Conservation (phyloP, 805 yeast species). For the Lipomyces sp. region DNA sequence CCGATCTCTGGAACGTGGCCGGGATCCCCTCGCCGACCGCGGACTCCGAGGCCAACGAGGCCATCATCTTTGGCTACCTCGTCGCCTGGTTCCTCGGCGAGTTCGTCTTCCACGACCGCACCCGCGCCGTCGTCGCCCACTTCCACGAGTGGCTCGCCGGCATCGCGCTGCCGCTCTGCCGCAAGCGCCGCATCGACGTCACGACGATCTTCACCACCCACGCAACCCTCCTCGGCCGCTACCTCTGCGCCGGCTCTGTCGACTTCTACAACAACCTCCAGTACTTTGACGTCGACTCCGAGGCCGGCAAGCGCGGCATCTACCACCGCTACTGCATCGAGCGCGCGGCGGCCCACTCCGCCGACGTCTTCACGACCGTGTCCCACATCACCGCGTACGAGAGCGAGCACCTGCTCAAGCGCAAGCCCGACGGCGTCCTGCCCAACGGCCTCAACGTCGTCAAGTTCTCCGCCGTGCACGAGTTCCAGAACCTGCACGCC, state of each 20-base stretch:
- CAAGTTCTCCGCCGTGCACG: constrained; percentile 96
- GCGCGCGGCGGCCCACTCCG: constrained; percentile 91
- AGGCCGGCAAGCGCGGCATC: constrained; percentile 96
- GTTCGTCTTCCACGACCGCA: constrained; percentile 74
- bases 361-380: constrained; percentile 96
- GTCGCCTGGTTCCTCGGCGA: constrained; percentile 98
- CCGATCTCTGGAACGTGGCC: constrained; percentile 84
- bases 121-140: constrained; percentile 87
- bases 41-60: constrained; percentile 87
- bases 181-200: constrained; percentile 87
- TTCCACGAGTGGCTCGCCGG: constrained; percentile 99
- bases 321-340: constrained; percentile 96
- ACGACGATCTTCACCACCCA: constrained; percentile 97
- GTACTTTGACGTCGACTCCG: constrained; percentile 90
- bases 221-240: constrained; percentile 92
- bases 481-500: constrained; percentile 95
- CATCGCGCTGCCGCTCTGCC: constrained; percentile 86
- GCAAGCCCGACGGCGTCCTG: constrained; percentile 96
- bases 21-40: constrained; percentile 92
- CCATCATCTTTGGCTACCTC: constrained; percentile 84
- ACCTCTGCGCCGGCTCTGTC: constrained; percentile 92
- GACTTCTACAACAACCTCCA: constrained; percentile 92
- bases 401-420: constrained; percentile 83
- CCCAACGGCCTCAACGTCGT: constrained; percentile 96
- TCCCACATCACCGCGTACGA: constrained; percentile 97